Evolutionary conservation across 257 asterid genomes (phyloP).

Genomic region (Linaria vulgaris): DNA sequence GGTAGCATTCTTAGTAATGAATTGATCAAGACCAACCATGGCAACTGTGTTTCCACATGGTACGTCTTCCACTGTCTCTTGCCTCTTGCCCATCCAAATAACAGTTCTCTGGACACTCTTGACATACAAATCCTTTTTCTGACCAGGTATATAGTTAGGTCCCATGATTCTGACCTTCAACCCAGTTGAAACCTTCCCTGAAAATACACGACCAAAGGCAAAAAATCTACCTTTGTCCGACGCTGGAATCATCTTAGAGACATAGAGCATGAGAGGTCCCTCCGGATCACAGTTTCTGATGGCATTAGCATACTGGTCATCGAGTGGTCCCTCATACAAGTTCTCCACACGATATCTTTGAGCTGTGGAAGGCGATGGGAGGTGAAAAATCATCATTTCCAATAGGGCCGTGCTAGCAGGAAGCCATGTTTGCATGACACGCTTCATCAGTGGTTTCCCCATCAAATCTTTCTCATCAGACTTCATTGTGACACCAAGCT

Average conservation of each 20-base stretch:
- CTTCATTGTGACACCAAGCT: constrained; percentile 12
- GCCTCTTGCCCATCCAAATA: constrained; percentile 22
- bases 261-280: constrained; percentile 10
- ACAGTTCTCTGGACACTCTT: constrained; percentile 20
- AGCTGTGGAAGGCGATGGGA: background rate
- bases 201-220: constrained; percentile 18
- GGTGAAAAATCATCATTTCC: background rate
- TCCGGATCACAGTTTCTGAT: background rate
- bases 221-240: constrained; percentile 17
- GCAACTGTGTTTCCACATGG: constrained; percentile 22
- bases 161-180: constrained; percentile 19
- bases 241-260: constrained; percentile 19
- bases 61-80: constrained; percentile 17
- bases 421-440: constrained; percentile 16
- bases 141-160: constrained; percentile 15
- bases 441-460: constrained; percentile 21
- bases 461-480: constrained; percentile 8
- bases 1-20: constrained; percentile 15
- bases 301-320: background rate
- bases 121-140: constrained; percentile 9
- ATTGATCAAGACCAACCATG: constrained; percentile 19
- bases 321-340: background rate
- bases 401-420: background rate
- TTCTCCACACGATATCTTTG: constrained; percentile 3
- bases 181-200: constrained; percentile 16